These are phyloP conservation scores for Annona cherimola DNA, from an alignment of 164 flowering plant genomes.

Conservation along the genomic window DNA sequence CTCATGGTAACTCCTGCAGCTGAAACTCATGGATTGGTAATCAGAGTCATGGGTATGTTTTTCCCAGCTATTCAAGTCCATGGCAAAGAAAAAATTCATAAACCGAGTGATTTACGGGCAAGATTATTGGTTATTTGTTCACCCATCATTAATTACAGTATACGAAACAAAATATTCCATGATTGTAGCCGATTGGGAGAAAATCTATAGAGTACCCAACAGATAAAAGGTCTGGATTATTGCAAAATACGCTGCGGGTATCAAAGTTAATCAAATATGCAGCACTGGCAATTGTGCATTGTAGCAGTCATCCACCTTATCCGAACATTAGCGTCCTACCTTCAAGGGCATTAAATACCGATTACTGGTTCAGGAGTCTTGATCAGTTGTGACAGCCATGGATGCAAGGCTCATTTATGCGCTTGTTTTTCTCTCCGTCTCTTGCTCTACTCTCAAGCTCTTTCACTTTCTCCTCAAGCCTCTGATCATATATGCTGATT, in stretches of 20 bases:
- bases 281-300: too few relatives aligned
- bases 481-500: not conserved
- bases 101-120: not conserved
- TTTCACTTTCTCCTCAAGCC: slow-evolving; percentile 2
- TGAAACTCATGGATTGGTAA: not conserved
- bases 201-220: not conserved
- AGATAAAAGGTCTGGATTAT: not conserved
- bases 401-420: slow-evolving; percentile 2
- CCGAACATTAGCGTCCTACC: not conserved
- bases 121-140: not conserved
- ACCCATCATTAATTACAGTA: not conserved
- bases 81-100: not conserved
- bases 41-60: not conserved
- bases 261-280: too few relatives aligned
- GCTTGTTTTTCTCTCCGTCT: not conserved
- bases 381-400: not conserved
- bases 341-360: not conserved
- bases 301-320: not conserved
- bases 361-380: not conserved
- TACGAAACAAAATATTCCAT: not conserved
- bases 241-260: too few relatives aligned
- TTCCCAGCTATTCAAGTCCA: not conserved
- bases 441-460: slow-evolving; percentile 2
- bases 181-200: not conserved
- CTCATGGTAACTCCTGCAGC: not conserved